Conservation (phyloP, 768 basidiomycete species). For the Suillus discolor region DNA sequence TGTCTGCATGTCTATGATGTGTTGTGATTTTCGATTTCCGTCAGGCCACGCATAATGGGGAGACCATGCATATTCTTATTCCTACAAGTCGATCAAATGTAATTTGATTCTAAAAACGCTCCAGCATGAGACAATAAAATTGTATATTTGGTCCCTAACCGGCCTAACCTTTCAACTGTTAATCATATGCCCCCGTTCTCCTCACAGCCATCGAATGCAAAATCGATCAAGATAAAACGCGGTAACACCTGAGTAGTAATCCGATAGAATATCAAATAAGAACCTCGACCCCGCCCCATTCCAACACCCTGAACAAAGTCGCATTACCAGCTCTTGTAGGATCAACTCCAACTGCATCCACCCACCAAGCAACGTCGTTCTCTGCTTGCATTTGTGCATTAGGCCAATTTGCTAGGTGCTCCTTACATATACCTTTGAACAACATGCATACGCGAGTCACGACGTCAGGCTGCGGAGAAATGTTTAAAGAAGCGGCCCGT, state of each 20-base stretch:
- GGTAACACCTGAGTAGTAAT: neutral
- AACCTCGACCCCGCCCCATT: neutral
- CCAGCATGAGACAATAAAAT: too few species aligned
- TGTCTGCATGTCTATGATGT: too few species aligned
- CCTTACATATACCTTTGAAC: neutral
- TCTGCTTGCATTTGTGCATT: neutral
- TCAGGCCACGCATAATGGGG: too few species aligned
- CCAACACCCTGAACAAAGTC: neutral
- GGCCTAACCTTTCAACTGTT: too few species aligned
- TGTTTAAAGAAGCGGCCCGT: neutral
- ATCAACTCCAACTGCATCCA: neutral
- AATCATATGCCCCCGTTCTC: too few species aligned
- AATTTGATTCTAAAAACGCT: too few species aligned
- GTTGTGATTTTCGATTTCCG: too few species aligned
- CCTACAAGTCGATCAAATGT: too few species aligned
- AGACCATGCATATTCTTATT: too few species aligned
- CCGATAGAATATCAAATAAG: neutral
- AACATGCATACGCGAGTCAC: neutral
- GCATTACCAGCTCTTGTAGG: neutral
- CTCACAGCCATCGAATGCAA: too few species aligned
- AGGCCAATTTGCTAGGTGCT: neutral
- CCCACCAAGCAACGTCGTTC: neutral
- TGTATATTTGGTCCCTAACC: too few species aligned
- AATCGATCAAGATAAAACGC: too few species aligned
- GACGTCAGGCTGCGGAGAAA: neutral